Evolutionary conservation across 768 basidiomycete species (phyloP).

Genomic region (Collybiopsis confluens): DNA sequence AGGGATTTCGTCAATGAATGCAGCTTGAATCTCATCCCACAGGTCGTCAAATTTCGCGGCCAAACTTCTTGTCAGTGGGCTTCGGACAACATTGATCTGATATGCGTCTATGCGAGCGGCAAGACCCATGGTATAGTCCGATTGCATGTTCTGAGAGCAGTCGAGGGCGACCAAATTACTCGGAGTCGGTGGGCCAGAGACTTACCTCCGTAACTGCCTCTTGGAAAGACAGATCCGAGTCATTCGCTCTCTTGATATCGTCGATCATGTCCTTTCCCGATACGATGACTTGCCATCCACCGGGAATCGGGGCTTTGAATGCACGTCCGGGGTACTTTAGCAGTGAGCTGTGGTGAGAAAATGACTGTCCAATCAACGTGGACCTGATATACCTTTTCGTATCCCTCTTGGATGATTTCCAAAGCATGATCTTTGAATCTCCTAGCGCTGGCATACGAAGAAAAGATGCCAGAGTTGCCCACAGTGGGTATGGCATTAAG

Average conservation of each 20-base stretch:
- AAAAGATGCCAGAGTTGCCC: slow-evolving; percentile 8
- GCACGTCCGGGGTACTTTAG: slow-evolving; percentile 4
- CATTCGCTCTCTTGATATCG: slow-evolving; percentile 28
- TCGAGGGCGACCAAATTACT: not conserved
- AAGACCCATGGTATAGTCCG: slow-evolving; percentile 4
- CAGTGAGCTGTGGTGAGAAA: not conserved
- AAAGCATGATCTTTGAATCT: not conserved
- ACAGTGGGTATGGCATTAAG: slow-evolving; percentile 10
- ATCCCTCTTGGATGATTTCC: slow-evolving; percentile 11
- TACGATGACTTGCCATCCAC: slow-evolving; percentile 27
- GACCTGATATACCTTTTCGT: slow-evolving; percentile 9
- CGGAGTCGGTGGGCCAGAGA: not conserved
- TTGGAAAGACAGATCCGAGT: slow-evolving; percentile 22
- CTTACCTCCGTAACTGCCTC: slow-evolving; percentile 4
- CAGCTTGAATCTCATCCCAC: slow-evolving; percentile 9
- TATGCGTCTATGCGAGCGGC: slow-evolving; percentile 3
- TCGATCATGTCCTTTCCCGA: slow-evolving; percentile 26
- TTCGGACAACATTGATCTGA: slow-evolving; percentile 6
- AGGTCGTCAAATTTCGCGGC: slow-evolving; percentile 5
- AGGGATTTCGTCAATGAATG: slow-evolving; percentile 10
- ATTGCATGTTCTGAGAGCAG: slow-evolving; percentile 1
- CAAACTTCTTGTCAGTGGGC: slow-evolving; percentile 10
- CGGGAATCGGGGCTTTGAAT: slow-evolving; percentile 21
- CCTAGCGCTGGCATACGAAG: not conserved
- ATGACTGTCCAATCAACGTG: no score